Conservation (phyloP, 148 eudicot genomes). For the Camellia sinensis region DNA sequence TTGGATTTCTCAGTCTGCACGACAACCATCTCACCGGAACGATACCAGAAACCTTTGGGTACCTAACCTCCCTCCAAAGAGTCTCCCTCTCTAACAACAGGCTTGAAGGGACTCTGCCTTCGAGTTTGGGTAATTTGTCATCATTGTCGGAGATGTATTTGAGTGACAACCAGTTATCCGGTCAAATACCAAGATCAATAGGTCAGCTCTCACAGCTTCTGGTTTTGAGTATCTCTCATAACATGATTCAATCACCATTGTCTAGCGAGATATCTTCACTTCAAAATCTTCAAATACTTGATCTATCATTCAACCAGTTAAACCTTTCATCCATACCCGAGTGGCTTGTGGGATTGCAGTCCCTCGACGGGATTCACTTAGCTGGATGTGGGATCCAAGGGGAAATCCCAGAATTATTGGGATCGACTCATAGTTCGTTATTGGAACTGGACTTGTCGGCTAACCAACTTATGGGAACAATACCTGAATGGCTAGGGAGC, state of each 20-base stretch:
- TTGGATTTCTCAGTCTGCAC: slow-evolving; percentile 42
- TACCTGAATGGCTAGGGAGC: slow-evolving; percentile 27
- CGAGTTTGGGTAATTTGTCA: slow-evolving; percentile 34
- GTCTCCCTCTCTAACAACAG: slow-evolving; percentile 40
- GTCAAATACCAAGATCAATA: slow-evolving; percentile 38
- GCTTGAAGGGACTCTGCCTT: slow-evolving; percentile 44
- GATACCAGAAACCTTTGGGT: slow-evolving; percentile 36
- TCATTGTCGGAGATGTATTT: slow-evolving; percentile 37
- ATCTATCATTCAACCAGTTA: slow-evolving; percentile 44
- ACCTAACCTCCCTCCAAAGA: slow-evolving; percentile 37
- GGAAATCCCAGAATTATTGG: slow-evolving; percentile 26
- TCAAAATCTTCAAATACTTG: slow-evolving; percentile 34
- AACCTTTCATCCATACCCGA: slow-evolving; percentile 32
- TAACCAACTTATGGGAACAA: slow-evolving; percentile 44
- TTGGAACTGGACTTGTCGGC: slow-evolving; percentile 48
- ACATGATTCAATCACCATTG: slow-evolving; percentile 46
- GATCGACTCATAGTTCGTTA: slow-evolving; percentile 22
- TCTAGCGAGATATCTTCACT: slow-evolving; percentile 45
- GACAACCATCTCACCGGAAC: slow-evolving; percentile 46
- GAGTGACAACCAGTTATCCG: slow-evolving; percentile 38
- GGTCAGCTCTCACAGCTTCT: slow-evolving; percentile 34
- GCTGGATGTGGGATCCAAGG: slow-evolving; percentile 48
- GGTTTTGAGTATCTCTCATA: slow-evolving; percentile 27
- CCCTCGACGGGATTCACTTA: slow-evolving; percentile 33
- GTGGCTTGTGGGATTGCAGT: slow-evolving; percentile 43